Conservation (phyloP, 2,329 filamentous ascomycete species). For the Hypoxylon sp. region DNA sequence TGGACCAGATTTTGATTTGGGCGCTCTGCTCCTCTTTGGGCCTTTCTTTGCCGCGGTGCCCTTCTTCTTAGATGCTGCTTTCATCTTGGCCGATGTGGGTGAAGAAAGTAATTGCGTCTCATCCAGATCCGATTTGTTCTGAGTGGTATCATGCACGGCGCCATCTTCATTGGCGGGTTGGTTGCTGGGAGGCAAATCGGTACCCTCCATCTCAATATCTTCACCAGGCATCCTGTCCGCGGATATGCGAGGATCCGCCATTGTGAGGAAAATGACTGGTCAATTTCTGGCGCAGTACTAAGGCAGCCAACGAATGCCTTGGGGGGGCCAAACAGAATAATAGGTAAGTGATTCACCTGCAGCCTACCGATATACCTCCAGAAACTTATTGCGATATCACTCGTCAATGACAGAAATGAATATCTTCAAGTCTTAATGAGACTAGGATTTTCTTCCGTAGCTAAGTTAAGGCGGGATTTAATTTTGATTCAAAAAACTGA, state of each 20-base stretch:
- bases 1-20: constrained; percentile 35
- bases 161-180: constrained; percentile 22
- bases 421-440: constrained; percentile 13
- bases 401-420: constrained; percentile 16
- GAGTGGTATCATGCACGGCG: constrained; percentile 28
- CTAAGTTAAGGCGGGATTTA: too few species aligned
- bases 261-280: constrained; percentile 27
- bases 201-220: constrained; percentile 45
- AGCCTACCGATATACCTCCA: neutral
- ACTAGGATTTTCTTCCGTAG: constrained; percentile 13
- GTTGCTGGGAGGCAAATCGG: constrained; percentile 30
- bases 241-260: constrained; percentile 32
- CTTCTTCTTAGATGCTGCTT: constrained; percentile 44
- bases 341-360: neutral
- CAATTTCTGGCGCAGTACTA: constrained; percentile 4
- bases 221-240: constrained; percentile 32
- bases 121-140: constrained; percentile 42
- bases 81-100: constrained; percentile 43
- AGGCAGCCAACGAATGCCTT: neutral
- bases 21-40: constrained; percentile 35
- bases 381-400: constrained; percentile 6
- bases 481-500: too few species aligned
- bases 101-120: constrained; percentile 37
- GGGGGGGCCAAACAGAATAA: neutral
- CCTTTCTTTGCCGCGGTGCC: constrained; percentile 47